Conservation (phyloP, 1,139 yeast species). For the Kurtzmaniella quercitrusa region DNA sequence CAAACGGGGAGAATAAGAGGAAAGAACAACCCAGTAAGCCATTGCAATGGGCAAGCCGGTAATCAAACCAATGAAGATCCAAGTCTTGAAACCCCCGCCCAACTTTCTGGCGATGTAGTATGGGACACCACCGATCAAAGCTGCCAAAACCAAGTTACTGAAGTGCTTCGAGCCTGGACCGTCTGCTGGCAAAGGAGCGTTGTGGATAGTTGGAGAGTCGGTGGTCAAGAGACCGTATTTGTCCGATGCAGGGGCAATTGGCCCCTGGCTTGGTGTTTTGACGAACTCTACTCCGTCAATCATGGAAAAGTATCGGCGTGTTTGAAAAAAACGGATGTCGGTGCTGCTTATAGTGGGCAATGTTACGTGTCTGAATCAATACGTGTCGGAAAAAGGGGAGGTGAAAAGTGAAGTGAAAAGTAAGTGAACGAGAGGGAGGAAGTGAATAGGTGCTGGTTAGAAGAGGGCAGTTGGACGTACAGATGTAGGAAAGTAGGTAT, state of each 20-base stretch:
- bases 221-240: conserved; percentile 61
- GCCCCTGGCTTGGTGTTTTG: conserved; percentile 54
- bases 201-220: conserved; percentile 68
- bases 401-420: neutral
- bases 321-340: neutral
- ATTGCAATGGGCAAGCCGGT: conserved; percentile 66
- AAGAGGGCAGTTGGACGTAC: too few relatives aligned
- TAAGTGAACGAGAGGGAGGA: neutral
- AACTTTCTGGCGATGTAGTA: conserved; percentile 57
- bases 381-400: neutral
- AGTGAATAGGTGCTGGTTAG: too few relatives aligned
- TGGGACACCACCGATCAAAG: conserved; percentile 59
- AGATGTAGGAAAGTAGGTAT: too few relatives aligned
- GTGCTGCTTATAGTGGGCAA: neutral
- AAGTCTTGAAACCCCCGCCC: conserved; percentile 72
- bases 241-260: conserved; percentile 42
- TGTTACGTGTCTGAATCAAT: conserved; percentile 1
- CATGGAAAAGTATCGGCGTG: conserved; percentile 16
- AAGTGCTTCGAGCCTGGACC: conserved; percentile 84
- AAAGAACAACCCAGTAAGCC: conserved; percentile 77
- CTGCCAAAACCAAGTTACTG: conserved; percentile 55
- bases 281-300: conserved; percentile 47
- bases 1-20: conserved; percentile 76
- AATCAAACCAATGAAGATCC: conserved; percentile 50
- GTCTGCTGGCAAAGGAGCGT: conserved; percentile 88